Conservation (phyloP, 441 rosid species). For the Corymbia citriodora region DNA sequence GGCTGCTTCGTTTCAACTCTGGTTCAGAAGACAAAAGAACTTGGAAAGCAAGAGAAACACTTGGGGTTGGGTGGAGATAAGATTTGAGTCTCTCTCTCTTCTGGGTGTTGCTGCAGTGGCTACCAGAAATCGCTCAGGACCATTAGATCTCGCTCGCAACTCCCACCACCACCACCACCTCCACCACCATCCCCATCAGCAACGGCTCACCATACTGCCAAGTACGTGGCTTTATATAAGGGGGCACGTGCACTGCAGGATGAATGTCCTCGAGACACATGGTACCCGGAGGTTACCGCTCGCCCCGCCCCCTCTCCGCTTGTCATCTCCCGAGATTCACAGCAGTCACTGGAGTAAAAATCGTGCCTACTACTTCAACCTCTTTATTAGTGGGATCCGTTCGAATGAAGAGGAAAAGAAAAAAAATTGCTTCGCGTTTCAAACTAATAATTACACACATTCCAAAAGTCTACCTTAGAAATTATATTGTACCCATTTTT, state of each 20-base stretch:
- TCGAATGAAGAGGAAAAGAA: neutral
- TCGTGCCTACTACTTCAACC: neutral
- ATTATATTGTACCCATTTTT: neutral
- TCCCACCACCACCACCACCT: neutral
- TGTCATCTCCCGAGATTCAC: neutral
- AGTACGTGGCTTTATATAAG: conserved; percentile 35
- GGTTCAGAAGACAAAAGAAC: neutral
- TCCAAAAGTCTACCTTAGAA: neutral
- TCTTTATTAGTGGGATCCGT: neutral
- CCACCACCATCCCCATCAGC: neutral
- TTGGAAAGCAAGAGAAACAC: neutral
- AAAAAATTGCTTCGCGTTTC: neutral
- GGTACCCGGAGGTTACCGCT: conserved; percentile 19
- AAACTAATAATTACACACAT: neutral
- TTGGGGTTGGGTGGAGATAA: conserved; percentile 5
- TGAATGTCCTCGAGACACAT: conserved; percentile 16
- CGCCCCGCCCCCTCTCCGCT: neutral
- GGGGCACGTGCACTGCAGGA: conserved; percentile 34
- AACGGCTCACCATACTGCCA: neutral
- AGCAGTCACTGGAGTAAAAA: neutral
- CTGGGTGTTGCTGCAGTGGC: neutral
- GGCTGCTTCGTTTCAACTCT: neutral
- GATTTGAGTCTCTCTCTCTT: neutral
- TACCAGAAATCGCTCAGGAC: neutral
- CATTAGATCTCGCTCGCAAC: conserved; percentile 19